A percentile compares a stretch with the other conserved stretches of the same genome.
phyloP scores from a whole-genome alignment of 768 basidiomycete genomes.

The Trametes gibbosa region DNA sequence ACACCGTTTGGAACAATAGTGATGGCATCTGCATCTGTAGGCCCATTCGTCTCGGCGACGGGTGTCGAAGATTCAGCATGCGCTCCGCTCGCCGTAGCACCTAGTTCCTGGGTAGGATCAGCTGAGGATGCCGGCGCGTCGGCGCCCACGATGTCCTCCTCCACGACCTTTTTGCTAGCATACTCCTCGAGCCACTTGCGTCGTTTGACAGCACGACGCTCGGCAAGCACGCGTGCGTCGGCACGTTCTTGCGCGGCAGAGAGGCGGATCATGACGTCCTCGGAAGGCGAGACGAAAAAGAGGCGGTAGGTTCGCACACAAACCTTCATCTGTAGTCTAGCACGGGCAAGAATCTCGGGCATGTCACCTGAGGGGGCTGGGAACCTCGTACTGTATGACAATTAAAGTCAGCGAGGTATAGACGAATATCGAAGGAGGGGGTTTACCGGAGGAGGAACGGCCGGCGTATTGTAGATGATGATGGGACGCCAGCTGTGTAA shows the following conservation, averaged over 20 bases:
- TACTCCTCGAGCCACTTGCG: conserved; percentile 29
- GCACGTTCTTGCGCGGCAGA: conserved; percentile 41
- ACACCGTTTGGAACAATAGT: neutral
- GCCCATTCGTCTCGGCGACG: neutral
- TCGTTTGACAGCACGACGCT: conserved; percentile 17
- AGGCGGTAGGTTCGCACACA: conserved; percentile 80
- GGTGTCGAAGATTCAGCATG: neutral
- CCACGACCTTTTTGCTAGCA: neutral
- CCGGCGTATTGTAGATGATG: conserved; percentile 37
- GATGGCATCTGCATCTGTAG: neutral
- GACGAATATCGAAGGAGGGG: too few species aligned
- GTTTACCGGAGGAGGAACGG: conserved; percentile 70
- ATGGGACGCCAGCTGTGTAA: conserved; percentile 51
- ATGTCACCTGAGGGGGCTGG: conserved; percentile 32
- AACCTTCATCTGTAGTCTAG: conserved; percentile 77
- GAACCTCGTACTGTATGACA: conserved; percentile 30
- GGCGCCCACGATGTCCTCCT: neutral
- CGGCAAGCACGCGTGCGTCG: conserved; percentile 19
- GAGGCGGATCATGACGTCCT: conserved; percentile 58
- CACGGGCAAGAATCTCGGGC: conserved; percentile 30
- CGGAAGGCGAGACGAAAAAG: conserved; percentile 72
- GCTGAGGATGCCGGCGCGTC: neutral
- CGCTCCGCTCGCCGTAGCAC: neutral
- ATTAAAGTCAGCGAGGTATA: neutral
- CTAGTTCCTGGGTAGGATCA: neutral